Evolutionary conservation across 768 basidiomycete genomes (phyloP), one percentile per base, ranked within the genome.

Genomic region (Holtermanniella nyarrowii): DNA sequence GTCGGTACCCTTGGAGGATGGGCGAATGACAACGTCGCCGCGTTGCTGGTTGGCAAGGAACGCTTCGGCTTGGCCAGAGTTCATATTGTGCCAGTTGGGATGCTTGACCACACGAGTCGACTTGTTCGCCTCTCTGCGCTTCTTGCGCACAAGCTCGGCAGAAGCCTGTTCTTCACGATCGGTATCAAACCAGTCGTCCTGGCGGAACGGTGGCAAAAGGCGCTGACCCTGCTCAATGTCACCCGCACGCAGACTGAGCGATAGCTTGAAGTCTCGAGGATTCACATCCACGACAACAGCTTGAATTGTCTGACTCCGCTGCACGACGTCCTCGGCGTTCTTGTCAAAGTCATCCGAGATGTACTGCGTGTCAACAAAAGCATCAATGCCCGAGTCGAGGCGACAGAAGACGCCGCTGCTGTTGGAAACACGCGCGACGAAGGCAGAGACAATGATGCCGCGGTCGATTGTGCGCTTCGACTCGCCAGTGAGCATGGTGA

Each of bases 41-140:
- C 88, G 81, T 61, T 90, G 88, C 68, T 88, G 86, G 59, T 83
- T 83, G 59, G 88, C 85, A 54, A 99, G 76, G 66, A 84, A 86
- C 27, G 82, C 78, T 72, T 97, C 95, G 1, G 95, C 91, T 59
- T 95, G 85, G 13, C 78, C 75, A 5, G 86, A 82, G 58, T 88
- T 91, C 77, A 93, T 83, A 65, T 95, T 88, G 68, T 91, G 86
- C 80, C 96, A 99, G 71, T 93, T 90, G 1, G 93, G 95, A 70
- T 99, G 95, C 69, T 96, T 89, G 75, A 99, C 87, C 48, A 93
- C 82, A 22, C 93, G 77, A 54, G 88, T 80, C 27, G 82, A 79
- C 55, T 80, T 78, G 60, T 86, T 85, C 7, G 81, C 83, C 63
- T 88, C 85, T 1, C 86, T 82, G 44, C 86, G 77, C 75, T 88